Percentiles rank a stretch among this genome's conserved stretches.
phyloP scores from a whole-genome alignment of 805 yeast genomes.

The Yarrowia yakushimensis region DNA sequence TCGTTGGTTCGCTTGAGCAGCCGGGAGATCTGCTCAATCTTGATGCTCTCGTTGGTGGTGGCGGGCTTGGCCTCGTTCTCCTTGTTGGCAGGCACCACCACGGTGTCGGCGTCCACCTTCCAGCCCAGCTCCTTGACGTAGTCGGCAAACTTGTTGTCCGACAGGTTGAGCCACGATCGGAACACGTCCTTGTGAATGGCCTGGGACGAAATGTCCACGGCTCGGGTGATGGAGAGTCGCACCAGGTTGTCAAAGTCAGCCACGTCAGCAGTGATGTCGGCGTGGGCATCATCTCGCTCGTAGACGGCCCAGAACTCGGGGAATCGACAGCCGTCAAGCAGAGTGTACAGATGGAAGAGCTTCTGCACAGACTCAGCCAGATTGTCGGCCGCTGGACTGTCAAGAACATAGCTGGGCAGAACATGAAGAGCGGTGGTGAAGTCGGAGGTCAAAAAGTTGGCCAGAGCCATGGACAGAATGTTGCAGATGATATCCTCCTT shows the following conservation, averaged over 20 bases:
- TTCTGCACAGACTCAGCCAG: conserved; percentile 33
- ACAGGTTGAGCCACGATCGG: conserved; percentile 35
- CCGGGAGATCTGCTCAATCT: conserved; percentile 36
- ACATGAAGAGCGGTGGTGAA: conserved; percentile 46
- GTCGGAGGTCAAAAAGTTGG: conserved; percentile 43
- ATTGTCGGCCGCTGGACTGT: conserved; percentile 31
- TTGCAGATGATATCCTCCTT: conserved; percentile 43
- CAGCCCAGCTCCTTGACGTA: conserved; percentile 36
- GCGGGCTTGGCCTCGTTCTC: conserved; percentile 36
- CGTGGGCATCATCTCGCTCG: conserved; percentile 35
- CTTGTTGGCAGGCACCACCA: conserved; percentile 33
- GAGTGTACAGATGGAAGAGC: conserved; percentile 34
- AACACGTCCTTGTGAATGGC: conserved; percentile 34
- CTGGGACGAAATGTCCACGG: conserved; percentile 34
- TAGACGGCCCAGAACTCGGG: conserved; percentile 38
- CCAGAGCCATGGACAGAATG: conserved; percentile 43
- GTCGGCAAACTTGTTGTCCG: conserved; percentile 31
- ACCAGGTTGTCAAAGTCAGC: conserved; percentile 37
- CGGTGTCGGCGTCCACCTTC: conserved; percentile 33
- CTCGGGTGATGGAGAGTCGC: conserved; percentile 35
- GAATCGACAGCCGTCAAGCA: conserved; percentile 36
- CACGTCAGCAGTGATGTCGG: conserved; percentile 39
- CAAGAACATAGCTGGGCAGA: conserved; percentile 42
- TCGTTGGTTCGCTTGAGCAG: conserved; percentile 38
- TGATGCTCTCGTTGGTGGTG: conserved; percentile 33